Evolutionary conservation across 352 stramenopile species (phyloP).

Genomic region (Pseudoperonospora humuli): DNA sequence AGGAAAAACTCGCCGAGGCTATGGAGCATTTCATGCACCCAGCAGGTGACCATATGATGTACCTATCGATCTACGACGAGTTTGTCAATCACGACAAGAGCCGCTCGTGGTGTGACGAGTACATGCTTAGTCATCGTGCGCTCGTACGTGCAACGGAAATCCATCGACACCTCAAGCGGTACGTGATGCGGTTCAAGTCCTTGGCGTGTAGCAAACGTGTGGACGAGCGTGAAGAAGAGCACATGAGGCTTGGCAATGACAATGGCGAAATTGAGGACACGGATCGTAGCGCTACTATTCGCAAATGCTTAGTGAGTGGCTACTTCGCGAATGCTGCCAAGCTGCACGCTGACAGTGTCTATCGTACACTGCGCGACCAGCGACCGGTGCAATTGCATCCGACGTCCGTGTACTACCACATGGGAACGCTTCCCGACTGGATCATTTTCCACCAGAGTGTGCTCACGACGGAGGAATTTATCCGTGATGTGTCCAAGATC

Average conservation of each 20-base stretch:
- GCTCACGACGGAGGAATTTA: conserved; percentile 94
- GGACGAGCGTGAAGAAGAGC: conserved; percentile 6
- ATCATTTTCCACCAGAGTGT: conserved; percentile 98
- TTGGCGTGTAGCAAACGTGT: conserved; percentile 2
- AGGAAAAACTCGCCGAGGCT: conserved; percentile 52
- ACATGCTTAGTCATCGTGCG: conserved; percentile 50
- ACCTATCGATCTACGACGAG: conserved; percentile 59
- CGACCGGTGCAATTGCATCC: conserved; percentile 67
- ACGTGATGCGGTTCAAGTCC: conserved; percentile 45
- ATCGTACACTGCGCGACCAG: conserved; percentile 60
- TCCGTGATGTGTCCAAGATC: conserved; percentile 63
- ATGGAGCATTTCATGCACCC: conserved; percentile 63
- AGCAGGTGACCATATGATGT: conserved; percentile 65
- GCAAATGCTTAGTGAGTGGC: conserved; percentile 60
- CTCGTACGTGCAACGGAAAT: conserved; percentile 60
- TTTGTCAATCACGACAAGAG: conserved; percentile 60
- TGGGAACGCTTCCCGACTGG: conserved; percentile 91
- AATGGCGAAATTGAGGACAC: conserved; percentile 18
- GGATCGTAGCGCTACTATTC: conserved; percentile 24
- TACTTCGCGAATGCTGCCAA: conserved; percentile 96
- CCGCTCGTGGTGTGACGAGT: conserved; percentile 68
- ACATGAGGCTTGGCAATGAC: conserved; percentile 3
- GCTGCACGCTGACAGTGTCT: conserved; percentile 85
- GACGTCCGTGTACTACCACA: conserved; percentile 66
- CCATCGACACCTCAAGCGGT: conserved; percentile 56